Evolutionary conservation across 257 asterid genomes (phyloP).

Genomic region (Solanum piurae): DNA sequence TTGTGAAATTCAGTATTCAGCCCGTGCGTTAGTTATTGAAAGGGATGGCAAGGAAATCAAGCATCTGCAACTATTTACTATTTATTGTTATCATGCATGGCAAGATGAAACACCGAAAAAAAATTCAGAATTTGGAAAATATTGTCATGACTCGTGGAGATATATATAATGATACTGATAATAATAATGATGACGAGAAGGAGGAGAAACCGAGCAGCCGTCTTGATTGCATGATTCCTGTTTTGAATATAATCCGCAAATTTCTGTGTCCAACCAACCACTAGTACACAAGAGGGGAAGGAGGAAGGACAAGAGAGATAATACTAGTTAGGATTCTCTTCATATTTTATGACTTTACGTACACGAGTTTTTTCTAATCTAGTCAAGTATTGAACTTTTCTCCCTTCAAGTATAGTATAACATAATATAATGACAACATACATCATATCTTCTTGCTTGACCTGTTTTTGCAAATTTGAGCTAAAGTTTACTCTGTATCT

Average conservation of each 20-base stretch:
- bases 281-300: not conserved
- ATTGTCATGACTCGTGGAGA: too few species aligned
- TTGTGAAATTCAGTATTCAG: too few species aligned
- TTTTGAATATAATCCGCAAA: not conserved
- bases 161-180: too few species aligned
- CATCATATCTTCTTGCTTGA: not conserved
- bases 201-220: too few species aligned
- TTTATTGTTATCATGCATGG: too few species aligned
- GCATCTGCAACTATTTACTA: too few species aligned
- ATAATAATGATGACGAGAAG: too few species aligned
- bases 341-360: not conserved
- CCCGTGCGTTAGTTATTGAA: too few species aligned
- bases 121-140: too few species aligned
- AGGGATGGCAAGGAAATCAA: too few species aligned
- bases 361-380: not conserved
- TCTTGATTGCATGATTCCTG: not conserved
- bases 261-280: not conserved
- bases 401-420: not conserved
- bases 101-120: too few species aligned
- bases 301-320: too few species aligned
- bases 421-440: not conserved
- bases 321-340: not conserved
- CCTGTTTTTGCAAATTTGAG: not conserved
- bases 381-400: not conserved
- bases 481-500: slow-evolving; percentile 29